Percentiles rank a stretch among this genome's conserved stretches.
Evolutionary conservation across 2,329 filamentous ascomycete species (phyloP).

Genomic region (Colletotrichum sp.): DNA sequence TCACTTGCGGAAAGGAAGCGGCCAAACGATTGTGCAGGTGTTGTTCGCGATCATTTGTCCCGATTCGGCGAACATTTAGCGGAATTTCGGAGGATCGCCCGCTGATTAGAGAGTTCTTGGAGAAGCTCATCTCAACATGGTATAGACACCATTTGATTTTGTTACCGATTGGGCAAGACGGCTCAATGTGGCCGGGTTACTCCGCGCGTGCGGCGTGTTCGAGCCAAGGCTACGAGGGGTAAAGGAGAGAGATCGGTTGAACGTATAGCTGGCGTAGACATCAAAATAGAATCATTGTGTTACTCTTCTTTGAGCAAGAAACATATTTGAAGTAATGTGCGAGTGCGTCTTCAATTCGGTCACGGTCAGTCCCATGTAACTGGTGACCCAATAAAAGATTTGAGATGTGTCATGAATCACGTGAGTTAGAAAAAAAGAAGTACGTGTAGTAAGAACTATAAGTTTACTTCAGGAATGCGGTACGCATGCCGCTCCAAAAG

Average conservation of each 20-base stretch:
- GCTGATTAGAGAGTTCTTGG: fast-evolving
- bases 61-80: background rate
- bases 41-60: background rate
- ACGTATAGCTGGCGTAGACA: background rate
- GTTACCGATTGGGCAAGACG: background rate
- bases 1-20: background rate
- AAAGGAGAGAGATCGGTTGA: background rate
- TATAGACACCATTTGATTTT: background rate
- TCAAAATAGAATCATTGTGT: background rate
- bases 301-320: too few species aligned
- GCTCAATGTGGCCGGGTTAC: background rate
- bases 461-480: too few species aligned
- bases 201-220: background rate
- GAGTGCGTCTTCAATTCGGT: too few species aligned
- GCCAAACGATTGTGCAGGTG: fast-evolving
- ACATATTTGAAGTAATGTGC: too few species aligned
- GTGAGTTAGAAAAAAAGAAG: background rate
- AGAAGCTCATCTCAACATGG: background rate
- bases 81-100: background rate
- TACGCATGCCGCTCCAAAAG: too few species aligned
- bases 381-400: background rate
- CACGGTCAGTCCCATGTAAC: too few species aligned
- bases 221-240: background rate
- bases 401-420: background rate
- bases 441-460: too few species aligned